phyloP scores from a whole-genome alignment of 179 eudicot species.

The Beta corolliflora region DNA sequence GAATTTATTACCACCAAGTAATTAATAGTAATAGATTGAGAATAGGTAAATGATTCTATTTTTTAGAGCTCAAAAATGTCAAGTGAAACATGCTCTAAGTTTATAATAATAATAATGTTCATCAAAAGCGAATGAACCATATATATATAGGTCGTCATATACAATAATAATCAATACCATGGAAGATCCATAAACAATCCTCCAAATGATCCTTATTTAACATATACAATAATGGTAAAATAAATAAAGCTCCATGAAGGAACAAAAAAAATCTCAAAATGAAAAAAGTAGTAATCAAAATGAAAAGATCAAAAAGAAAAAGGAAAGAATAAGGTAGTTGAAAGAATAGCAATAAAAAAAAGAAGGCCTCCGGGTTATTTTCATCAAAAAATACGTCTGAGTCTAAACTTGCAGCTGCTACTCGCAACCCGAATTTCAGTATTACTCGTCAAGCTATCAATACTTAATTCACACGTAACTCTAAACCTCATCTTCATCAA shows the following conservation, averaged over 20 bases:
- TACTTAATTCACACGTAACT: constrained; percentile 63
- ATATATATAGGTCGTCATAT: too few relatives aligned
- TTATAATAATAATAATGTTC: too few relatives aligned
- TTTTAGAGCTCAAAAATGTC: too few relatives aligned
- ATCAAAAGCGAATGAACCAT: too few relatives aligned
- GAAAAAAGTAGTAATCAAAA: neutral
- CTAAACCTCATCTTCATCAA: constrained; percentile 65
- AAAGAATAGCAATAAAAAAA: neutral
- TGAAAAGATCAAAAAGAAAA: neutral
- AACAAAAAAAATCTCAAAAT: neutral
- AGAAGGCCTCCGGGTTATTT: too few relatives aligned
- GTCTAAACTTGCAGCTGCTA: constrained; percentile 60
- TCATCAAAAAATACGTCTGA: constrained; percentile 29
- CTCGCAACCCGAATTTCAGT: constrained; percentile 50
- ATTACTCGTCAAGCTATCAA: constrained; percentile 50
- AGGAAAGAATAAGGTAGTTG: too few relatives aligned
- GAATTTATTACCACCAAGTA: too few relatives aligned
- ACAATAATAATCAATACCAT: neutral
- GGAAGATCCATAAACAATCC: neutral
- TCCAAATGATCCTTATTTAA: constrained; percentile 9
- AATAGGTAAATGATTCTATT: too few relatives aligned
- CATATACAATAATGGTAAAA: neutral
- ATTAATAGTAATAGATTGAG: too few relatives aligned
- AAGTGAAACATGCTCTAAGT: too few relatives aligned
- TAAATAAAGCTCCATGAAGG: neutral